phyloP scores from a whole-genome alignment of 495 filamentous ascomycete species.

The Jackrogersella multiformis region DNA sequence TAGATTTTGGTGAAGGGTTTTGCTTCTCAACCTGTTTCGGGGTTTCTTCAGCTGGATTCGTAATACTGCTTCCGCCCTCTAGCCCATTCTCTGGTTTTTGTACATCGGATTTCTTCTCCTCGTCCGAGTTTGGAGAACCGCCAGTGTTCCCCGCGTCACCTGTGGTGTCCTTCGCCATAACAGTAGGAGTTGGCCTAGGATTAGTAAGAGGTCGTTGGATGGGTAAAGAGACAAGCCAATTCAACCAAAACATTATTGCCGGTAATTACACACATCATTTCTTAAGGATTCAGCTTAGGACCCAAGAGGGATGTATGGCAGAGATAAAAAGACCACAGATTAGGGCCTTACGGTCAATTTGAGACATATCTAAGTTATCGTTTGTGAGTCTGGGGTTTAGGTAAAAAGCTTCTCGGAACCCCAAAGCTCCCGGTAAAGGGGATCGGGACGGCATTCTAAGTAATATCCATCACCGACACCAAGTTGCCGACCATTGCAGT shows the following conservation, averaged over 20 bases:
- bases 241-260: slow-evolving; percentile 31
- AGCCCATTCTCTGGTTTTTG: slow-evolving; percentile 1
- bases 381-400: slow-evolving; percentile 16
- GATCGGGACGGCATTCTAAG: slow-evolving; percentile 3
- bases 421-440: slow-evolving; percentile 1
- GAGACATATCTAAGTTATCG: slow-evolving; percentile 30
- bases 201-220: slow-evolving; percentile 11
- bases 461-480: slow-evolving; percentile 17
- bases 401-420: slow-evolving; percentile 35
- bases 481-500: slow-evolving; percentile 5
- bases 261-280: slow-evolving; percentile 21
- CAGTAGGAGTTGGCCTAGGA: slow-evolving; percentile 18
- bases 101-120: slow-evolving; percentile 8
- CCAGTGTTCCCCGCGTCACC: slow-evolving; percentile 1
- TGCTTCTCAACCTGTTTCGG: not conserved
- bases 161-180: slow-evolving; percentile 23
- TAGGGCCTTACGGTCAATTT: not conserved
- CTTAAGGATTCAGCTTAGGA: slow-evolving; percentile 19
- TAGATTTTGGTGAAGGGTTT: not conserved
- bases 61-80: not conserved
- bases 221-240: slow-evolving; percentile 32
- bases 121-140: slow-evolving; percentile 5
- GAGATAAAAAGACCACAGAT: slow-evolving; percentile 5
- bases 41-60: not conserved
- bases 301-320: slow-evolving; percentile 8